A percentile compares a stretch with the other conserved stretches of the same genome.
phyloP scores from a whole-genome alignment of 2,329 filamentous ascomycete species.

The Aspergillus sp. region DNA sequence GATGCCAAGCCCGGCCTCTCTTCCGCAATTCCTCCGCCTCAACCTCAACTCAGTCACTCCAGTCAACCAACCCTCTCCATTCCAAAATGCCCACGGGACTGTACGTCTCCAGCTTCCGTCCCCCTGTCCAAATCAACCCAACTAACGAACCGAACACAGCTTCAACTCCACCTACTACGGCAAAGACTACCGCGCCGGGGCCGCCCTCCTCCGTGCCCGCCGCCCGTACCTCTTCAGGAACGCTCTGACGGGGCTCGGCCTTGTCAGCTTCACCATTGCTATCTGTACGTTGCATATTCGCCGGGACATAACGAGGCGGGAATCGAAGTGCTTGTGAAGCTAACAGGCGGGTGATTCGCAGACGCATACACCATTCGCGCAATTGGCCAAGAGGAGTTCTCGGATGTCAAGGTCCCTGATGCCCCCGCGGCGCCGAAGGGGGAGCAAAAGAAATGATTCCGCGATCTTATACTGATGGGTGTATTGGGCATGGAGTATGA shows the following conservation, averaged over 20 bases:
- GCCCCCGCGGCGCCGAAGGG: constrained; percentile 39
- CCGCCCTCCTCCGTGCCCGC: constrained; percentile 82
- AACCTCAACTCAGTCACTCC: not conserved
- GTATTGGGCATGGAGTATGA: constrained; percentile 10
- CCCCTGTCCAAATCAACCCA: not conserved
- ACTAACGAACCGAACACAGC: constrained; percentile 24
- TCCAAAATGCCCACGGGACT: constrained; percentile 15
- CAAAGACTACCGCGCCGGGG: constrained; percentile 71
- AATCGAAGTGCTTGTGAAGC: not conserved
- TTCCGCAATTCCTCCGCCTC: no score
- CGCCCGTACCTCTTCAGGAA: constrained; percentile 91
- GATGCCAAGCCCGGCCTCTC: no score
- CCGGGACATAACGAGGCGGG: not conserved
- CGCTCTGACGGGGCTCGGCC: constrained; percentile 64
- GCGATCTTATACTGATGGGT: not conserved
- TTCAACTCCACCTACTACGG: constrained; percentile 85
- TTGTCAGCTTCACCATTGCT: constrained; percentile 65
- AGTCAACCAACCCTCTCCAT: not conserved
- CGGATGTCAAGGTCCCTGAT: constrained; percentile 84
- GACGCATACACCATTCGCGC: constrained; percentile 67
- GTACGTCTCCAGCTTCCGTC: constrained; percentile 6
- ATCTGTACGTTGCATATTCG: constrained; percentile 63
- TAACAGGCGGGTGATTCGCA: constrained; percentile 22
- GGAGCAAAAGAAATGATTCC: constrained; percentile 16
- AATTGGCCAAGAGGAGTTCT: constrained; percentile 93